Base-by-base conservation (phyloP, 2,329 filamentous ascomycete species). In the Colletotrichum phormii region DNA sequence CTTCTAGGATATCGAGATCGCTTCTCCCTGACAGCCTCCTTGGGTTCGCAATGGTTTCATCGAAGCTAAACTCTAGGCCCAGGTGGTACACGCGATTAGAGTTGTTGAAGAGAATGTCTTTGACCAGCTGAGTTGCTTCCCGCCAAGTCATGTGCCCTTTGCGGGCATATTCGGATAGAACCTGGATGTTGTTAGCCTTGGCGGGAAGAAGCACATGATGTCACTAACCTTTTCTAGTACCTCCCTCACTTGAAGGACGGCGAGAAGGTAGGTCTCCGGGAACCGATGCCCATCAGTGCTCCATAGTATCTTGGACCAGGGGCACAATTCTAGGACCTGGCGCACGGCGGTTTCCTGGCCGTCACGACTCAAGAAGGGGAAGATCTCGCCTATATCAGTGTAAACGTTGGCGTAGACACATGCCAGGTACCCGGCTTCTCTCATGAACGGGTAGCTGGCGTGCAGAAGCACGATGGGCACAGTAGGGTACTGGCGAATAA, bases 271-370 rank as follows among this genome's bases (percentile, higher is more conserved):
- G 0, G 92, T 94, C 81, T 96, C 94, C 0, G 94, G 93, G 73
- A 94, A 93, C 81, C 89, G 93, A 79, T 95, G 93, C 0, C 93
- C 94, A 78, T 95, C 93, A 0, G 93, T 95, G 74, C 93, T 95
- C 90, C 93, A 96, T 0, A 96, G 82, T 0, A 97, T 86, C 82
- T 96, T 96, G 64, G 89, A 91, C 67, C 89, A 90, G 0, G 94
- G 94, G 26, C 91, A 92, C 4, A 96, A 81, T 80, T 97, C 94
- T 9, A 97, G 82, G 1, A 93, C 90, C 78, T 97, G 89, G 57
- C 91, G 89, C 13, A 97, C 75, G 1, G 95, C 88, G 0, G 86
- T 85, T 76, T 93, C 91, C 79, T 97, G 94, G 0, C 94, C 95
- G 71, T 94, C 90, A 61, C 92, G 89, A 75, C 92, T 95, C 49